These are phyloP conservation scores for Phytophthora rubi DNA, from an alignment of 352 stramenopile species.

Conservation along the genomic window DNA sequence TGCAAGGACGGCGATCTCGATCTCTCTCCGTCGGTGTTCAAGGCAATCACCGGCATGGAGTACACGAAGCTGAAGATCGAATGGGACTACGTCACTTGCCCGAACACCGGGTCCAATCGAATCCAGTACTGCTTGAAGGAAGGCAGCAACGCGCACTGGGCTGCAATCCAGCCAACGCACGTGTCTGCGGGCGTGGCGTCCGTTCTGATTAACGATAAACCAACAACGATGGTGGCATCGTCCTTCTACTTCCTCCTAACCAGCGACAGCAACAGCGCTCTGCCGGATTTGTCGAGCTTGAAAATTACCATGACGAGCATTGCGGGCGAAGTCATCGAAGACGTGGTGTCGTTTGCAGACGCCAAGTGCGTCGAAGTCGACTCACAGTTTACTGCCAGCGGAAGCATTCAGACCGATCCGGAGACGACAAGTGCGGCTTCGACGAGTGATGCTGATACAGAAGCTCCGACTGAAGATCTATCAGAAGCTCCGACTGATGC, in stretches of 20 bases:
- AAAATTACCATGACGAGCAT: conserved; percentile 52
- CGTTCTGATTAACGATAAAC: conserved; percentile 26
- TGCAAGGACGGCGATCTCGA: conserved; percentile 28
- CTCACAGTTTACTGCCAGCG: conserved; percentile 16
- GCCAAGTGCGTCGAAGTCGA: conserved; percentile 54
- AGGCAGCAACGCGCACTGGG: conserved; percentile 29
- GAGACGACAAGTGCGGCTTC: no score
- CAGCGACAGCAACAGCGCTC: not conserved
- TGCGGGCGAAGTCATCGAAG: conserved; percentile 52
- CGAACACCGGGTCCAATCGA: conserved; percentile 8
- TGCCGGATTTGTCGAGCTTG: conserved; percentile 19
- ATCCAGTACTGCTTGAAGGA: conserved; percentile 29
- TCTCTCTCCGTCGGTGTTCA: conserved; percentile 26
- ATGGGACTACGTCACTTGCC: conserved; percentile 33
- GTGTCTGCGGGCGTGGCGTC: conserved; percentile 15
- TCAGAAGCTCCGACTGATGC: no score
- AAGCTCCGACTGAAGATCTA: no score
- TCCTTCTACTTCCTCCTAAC: conserved; percentile 62
- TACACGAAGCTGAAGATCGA: conserved; percentile 15
- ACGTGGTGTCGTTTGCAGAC: conserved; percentile 55
- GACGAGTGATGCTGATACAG: not conserved
- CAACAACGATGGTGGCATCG: conserved; percentile 67
- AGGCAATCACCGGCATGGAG: conserved; percentile 26
- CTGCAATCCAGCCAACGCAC: conserved; percentile 28
- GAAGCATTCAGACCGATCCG: not conserved